Evolutionary conservation across 495 filamentous ascomycete species (phyloP).

Genomic region (Neurospora sp.): DNA sequence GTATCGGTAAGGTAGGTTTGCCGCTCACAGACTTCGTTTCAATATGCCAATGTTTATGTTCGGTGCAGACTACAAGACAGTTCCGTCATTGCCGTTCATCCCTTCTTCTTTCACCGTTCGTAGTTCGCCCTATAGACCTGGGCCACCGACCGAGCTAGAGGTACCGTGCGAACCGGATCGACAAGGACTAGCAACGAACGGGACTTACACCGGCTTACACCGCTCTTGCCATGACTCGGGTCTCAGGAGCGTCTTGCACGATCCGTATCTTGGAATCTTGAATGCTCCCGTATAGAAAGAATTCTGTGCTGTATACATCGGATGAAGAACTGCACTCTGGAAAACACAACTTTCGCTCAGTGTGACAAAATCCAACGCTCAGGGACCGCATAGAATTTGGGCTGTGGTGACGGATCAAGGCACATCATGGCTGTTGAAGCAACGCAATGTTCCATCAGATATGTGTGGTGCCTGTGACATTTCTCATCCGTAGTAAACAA

Average conservation of each 20-base stretch:
- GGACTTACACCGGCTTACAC: not conserved
- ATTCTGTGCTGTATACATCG: not conserved
- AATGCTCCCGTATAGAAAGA: not conserved
- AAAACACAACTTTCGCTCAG: not conserved
- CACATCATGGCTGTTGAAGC: not conserved
- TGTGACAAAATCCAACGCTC: not conserved
- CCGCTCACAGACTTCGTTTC: not conserved
- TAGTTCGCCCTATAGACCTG: not conserved
- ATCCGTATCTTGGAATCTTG: too few species aligned
- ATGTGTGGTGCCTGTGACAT: not conserved
- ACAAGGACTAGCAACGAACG: not conserved
- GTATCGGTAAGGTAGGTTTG: not conserved
- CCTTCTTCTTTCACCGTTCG: not conserved
- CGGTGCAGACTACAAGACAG: not conserved
- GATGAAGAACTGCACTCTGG: not conserved
- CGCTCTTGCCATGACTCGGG: not conserved
- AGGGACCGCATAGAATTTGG: too few species aligned
- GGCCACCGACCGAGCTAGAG: not conserved
- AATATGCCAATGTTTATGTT: not conserved
- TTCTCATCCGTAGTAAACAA: not conserved
- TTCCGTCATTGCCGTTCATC: not conserved
- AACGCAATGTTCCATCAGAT: not conserved
- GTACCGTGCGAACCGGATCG: not conserved
- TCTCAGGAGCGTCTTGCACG: too few species aligned
- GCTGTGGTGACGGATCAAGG: too few species aligned